Evolutionary conservation across 768 basidiomycete species (phyloP), one percentile per base, ranked within the genome.

Genomic region (Rhodotorula diobovata): DNA sequence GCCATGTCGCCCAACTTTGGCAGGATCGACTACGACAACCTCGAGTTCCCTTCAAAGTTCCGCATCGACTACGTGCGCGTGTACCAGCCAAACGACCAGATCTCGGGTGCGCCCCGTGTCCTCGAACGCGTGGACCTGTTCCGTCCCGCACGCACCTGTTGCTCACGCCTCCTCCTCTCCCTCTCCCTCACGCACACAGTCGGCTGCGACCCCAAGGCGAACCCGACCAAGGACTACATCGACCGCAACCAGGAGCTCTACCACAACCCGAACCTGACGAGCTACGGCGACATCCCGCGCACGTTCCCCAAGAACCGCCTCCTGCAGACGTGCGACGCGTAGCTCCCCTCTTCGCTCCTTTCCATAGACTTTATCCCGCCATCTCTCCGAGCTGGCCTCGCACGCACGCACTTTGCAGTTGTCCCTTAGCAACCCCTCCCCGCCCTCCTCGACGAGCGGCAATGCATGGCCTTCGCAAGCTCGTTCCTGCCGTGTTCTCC

Each of bases 11-110:
- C 41, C 30, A 64, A 64, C 43, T 64, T 64, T 23, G 63, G 63
- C 30, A 9, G 32, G 11, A 61, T 75, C 58, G 88, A 96, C 81
- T 83, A 90, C 61, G 80, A 84, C 28, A 83, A 88, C 68, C 82
- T 95, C 32, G 82, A 81, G 28, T 93, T 91, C 81, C 92, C 93
- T 15, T 45, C 67, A 48, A 85, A 87, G 74, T 88, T 96, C 90
- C 83, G 82, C 59, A 83, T 95, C 53, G 91, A 96, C 79, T 96
- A 89, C 82, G 86, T 97, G 65, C 86, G 94, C 34, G 90, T 98
- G 15, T 98, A 96, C 80, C 94, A 57, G 30, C 35, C 45, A 23
- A 11, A 20, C 37, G 46, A 35, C 71, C 78, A 84, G 41, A 83
- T 86, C 67, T 80, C 20, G 77, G 79, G 6, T 81, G 80, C 68